A percentile compares a stretch with the other conserved stretches of the same genome.
Conservation (phyloP, 73 alveolate genomes). For the Tetrahymena elliotti region DNA sequence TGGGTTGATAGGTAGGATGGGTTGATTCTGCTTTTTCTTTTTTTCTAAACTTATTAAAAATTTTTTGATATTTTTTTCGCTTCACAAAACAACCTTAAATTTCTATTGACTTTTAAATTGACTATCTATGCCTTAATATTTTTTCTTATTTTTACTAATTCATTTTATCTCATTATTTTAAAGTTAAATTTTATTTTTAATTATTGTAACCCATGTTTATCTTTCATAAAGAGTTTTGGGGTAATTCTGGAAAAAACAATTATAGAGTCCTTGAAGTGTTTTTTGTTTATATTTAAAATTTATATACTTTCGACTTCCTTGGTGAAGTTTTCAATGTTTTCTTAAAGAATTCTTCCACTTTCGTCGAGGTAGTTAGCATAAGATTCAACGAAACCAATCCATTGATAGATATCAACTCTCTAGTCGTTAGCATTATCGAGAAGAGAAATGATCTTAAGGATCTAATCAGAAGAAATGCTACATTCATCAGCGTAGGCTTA, state of each 20-base stretch:
- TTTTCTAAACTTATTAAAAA: too few species aligned
- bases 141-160: too few species aligned
- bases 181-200: too few species aligned
- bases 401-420: neutral
- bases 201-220: neutral
- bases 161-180: neutral
- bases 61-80: too few species aligned
- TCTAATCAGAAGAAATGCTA: neutral
- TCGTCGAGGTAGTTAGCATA: neutral
- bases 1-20: too few species aligned
- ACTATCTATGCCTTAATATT: too few species aligned
- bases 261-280: neutral
- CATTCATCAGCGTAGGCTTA: neutral
- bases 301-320: neutral
- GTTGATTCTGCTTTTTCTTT: too few species aligned
- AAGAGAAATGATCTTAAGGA: neutral
- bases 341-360: neutral
- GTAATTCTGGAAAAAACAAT: too few species aligned
- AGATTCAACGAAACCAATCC: neutral
- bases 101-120: too few species aligned
- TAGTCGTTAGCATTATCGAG: neutral
- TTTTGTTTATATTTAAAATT: too few species aligned
- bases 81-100: too few species aligned
- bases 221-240: too few species aligned
- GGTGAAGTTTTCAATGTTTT: neutral